Percentiles rank a stretch among this genome's conserved stretches.
phyloP scores from a whole-genome alignment of 306 rosid genomes.

The Cucurbita pepo region DNA sequence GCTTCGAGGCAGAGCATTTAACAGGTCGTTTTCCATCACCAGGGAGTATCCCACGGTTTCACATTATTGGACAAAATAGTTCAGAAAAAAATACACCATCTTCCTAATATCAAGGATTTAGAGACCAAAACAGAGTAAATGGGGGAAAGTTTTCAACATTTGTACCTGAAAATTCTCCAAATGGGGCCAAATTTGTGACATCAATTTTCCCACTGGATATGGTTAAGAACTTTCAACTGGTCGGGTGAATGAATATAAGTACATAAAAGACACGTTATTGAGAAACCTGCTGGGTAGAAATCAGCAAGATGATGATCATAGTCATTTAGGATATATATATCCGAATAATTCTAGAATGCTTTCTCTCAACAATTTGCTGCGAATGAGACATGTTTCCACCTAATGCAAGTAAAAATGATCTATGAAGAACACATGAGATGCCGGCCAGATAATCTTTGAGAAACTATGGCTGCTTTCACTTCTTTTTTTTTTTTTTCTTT shows the following conservation, averaged over 20 bases:
- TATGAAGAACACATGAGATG: not conserved
- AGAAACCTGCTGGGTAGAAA: not conserved
- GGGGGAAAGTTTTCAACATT: no score
- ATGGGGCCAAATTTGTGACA: not conserved
- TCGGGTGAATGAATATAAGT: not conserved
- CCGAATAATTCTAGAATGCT: not conserved
- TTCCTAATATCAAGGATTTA: no score
- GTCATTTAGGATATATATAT: not conserved
- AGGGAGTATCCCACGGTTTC: no score
- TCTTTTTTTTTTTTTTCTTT: no score
- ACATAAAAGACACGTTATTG: not conserved
- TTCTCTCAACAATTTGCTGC: slow-evolving; percentile 1
- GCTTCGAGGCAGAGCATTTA: not conserved
- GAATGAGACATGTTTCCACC: not conserved
- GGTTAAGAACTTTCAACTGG: not conserved
- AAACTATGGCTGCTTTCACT: not conserved
- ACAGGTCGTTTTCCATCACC: not conserved
- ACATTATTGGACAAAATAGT: no score
- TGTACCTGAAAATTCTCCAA: not conserved
- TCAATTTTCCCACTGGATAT: not conserved
- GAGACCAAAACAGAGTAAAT: not conserved
- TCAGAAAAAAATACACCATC: no score
- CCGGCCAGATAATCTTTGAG: not conserved
- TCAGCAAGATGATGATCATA: not conserved
- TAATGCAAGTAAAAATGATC: not conserved